Base-by-base conservation (phyloP, 441 rosid species). In the Bruguiera hainesii region DNA sequence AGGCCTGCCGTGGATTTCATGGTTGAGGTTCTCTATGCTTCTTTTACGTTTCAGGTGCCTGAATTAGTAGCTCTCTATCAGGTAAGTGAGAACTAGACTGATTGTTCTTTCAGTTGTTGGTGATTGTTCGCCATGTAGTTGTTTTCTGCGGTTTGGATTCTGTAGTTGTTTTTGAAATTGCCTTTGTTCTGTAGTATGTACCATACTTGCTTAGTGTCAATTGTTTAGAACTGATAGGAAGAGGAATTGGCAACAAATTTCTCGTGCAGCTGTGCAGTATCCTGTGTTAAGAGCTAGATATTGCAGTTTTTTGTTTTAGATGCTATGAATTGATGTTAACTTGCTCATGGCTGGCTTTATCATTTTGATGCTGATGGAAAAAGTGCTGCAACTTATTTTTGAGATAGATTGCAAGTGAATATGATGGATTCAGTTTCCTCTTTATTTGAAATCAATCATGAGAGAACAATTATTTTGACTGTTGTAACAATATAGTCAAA, bases 21-120 rank as follows among this genome's bases (percentile, higher is more conserved):
- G 80, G 76, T 87, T 51, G 94, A 94, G 76, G 77, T 88, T 73
- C 81, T 94, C 19, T 94, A 89, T 58, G 84, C 84, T 13, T 82
- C 99, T 67, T 89, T 72, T 73, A 68, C 73, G 19, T 94, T 94
- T 75, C 84, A 84, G 66, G 76, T 91, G 62, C 74, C 86, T 0
- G 94, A 94, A 31, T 59, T 91, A 69, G 77, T 79, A 46, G 79
- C 87, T 63, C 74, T 89, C 25, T 94, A 80, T 75, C 91, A 89
- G 95, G 98, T 87, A 37, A 63, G 51, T 8, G 29, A 35, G 21
- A 37, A 21, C 37, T 33, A 33, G 0, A 7, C 46, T 31, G 57
- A 9, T 23, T 35, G 19, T 63, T 42, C 53, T 25, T 60, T 73
- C 58, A 3, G 58, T 39, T 25, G n/a, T 31, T 52, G 60, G 49